Base-by-base conservation (phyloP, 768 basidiomycete genomes). In the Tulasnella sp. region DNA sequence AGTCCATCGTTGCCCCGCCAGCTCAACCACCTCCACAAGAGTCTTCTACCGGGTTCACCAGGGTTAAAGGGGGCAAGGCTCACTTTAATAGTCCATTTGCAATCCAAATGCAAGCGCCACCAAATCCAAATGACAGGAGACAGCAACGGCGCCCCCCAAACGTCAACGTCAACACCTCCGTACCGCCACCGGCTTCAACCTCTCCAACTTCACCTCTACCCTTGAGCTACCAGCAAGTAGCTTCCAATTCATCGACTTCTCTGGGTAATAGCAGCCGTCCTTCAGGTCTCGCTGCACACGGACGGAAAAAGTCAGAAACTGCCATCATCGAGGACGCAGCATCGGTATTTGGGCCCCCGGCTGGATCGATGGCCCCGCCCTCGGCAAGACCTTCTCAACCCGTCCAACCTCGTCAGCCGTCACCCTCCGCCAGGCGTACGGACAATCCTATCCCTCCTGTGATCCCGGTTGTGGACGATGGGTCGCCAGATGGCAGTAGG, bases 61-160 rank as follows among this genome's bases (percentile, higher is more conserved):
- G 94, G 64, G 86, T 98, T 1, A 90, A 91, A 16, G 95, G 95
- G 14, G 95, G 95, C 36, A 84, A 89, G 44, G 91, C 95, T 1
- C 89, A 94, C 76, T 91, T 89, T 66, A 90, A 94, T 71, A 82
- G 89, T 9, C 95, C 95, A 0, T 97, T 95, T 78, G 89, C 92
- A 0, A 91, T 92, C 68, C 80, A 85, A 79, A 88, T 71, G 86
- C 89, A 59, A 59, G 9, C 52, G 29, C 26, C 4, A 1, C 88
- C 90, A 81, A 88, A 89, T 12, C 89, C 89, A 8, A 81, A 86
- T 29, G 87, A 86, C 39, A 85, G 85, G 67, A 73, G 35, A 37
- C 71, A 40, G 26, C 37, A 47, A 64, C 64, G 65, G 34, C 62
- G 67, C 73, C 14, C 73, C 44, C 19, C 66, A 12, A 59, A 59